These are phyloP conservation scores for Sporormia fimetaria DNA, from an alignment of 495 filamentous ascomycete species.

Conservation along the genomic window DNA sequence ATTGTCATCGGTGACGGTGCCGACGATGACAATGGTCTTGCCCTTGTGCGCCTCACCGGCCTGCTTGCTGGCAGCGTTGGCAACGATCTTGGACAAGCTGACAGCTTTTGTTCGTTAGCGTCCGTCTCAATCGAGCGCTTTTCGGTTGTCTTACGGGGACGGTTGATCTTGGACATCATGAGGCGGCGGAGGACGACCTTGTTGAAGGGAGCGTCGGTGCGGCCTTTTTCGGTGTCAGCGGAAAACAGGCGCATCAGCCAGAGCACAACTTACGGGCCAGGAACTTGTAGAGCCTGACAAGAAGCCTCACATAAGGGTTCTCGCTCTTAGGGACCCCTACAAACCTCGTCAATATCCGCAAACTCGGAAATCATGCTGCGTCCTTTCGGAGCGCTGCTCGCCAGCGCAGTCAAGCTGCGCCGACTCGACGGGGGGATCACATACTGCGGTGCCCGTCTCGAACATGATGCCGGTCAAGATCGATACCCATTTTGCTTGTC, in stretches of 20 bases:
- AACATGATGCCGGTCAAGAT: conserved; percentile 71
- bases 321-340: conserved; percentile 76
- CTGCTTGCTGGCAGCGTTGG: conserved; percentile 48
- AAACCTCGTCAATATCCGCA: conserved; percentile 17
- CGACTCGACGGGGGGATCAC: conserved; percentile 20
- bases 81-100: conserved; percentile 78
- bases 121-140: background rate
- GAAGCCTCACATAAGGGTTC: conserved; percentile 93
- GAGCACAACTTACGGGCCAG: conserved; percentile 65
- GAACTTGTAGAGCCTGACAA: conserved; percentile 99
- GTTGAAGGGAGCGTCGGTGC: conserved; percentile 95
- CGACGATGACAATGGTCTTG: conserved; percentile 87
- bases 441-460: conserved; percentile 65
- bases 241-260: background rate
- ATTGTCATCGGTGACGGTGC: conserved; percentile 94
- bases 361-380: conserved; percentile 16
- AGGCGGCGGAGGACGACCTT: conserved; percentile 91
- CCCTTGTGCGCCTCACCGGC: conserved; percentile 56
- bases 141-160: conserved; percentile 44
- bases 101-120: conserved; percentile 39
- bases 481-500: conserved; percentile 44
- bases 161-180: conserved; percentile 95
- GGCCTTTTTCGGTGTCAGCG: conserved; percentile 46
- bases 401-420: conserved; percentile 17
- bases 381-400: conserved; percentile 21